Base-by-base conservation (phyloP, 257 asterid species). In the Hygrophila difformis region DNA sequence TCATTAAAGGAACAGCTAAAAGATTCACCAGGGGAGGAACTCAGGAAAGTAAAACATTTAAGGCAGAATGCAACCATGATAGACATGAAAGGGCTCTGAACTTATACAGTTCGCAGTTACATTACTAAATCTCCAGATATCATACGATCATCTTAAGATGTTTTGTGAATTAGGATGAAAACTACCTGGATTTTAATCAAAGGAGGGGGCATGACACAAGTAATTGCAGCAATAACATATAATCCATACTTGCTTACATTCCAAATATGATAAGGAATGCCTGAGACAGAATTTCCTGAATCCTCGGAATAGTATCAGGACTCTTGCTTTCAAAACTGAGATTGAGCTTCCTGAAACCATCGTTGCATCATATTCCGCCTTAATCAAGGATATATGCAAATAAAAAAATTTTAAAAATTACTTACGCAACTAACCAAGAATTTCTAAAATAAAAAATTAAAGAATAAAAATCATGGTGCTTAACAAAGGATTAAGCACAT, bases 121-220 rank as follows among this genome's bases (percentile, higher is more conserved):
- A 19, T 22, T 18, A 56, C 31, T 15, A 39, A 11, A 34, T 11
- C 20, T 33, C 24, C 24, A 34, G 12, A n/a, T n/a, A n/a, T n/a
- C n/a, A n/a, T n/a, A n/a, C n/a, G 8, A 34, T 39, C 46, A 29
- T 39, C 36, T 31, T 37, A 39, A n/a, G 37, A 47, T 18, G 34
- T 17, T 39, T 29, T 29, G 33, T 31, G 38, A 15, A 12, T 51
- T 23, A 20, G 44, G 2, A 8, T 26, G 31, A 37, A 16, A 29
- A 67, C 44, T 62, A 84, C 99, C 95, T 82, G 93, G 39, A 74
- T 64, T 66, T 91, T 95, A 91, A 86, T 70, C 37, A 91, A 74
- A 31, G 99, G 95, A 49, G 99, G 99, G 58, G 96, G 95, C 95
- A 91, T 86, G 62, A 79, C 62, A 60, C 96, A 93, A 60, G 92